A percentile compares a stretch with the other conserved stretches of the same genome.
Conservation (phyloP, 495 filamentous ascomycete genomes). For the Pyrenopolyporus hunteri region DNA sequence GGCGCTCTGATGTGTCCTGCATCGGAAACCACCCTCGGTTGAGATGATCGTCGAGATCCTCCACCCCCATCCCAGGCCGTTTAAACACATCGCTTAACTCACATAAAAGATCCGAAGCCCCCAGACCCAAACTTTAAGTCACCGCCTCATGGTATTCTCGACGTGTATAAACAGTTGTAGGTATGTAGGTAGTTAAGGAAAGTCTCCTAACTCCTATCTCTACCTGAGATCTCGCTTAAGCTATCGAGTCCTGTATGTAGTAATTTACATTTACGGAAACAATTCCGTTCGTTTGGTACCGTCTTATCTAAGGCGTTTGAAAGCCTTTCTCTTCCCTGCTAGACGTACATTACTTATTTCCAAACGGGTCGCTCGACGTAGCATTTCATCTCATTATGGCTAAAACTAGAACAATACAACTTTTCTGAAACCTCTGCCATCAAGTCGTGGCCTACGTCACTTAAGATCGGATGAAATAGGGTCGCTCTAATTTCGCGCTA, state of each 20-base stretch:
- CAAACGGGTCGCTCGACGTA: background rate
- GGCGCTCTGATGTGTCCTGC: constrained; percentile 21
- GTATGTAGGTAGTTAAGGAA: background rate
- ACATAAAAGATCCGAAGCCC: constrained; percentile 19
- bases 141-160: background rate
- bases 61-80: constrained; percentile 11
- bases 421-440: constrained; percentile 1
- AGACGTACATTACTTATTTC: too few species aligned
- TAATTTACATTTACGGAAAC: background rate
- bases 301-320: too few species aligned
- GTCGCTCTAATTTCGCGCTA: constrained; percentile 1
- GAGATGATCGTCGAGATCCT: constrained; percentile 33
- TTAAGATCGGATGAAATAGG: constrained; percentile 24
- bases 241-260: background rate
- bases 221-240: background rate
- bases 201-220: background rate
- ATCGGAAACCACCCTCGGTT: constrained; percentile 33
- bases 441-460: constrained; percentile 26
- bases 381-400: constrained; percentile 10
- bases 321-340: too few species aligned
- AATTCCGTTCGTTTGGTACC: background rate
- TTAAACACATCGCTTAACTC: constrained; percentile 16
- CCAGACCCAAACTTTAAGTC: background rate
- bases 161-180: background rate
- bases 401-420: constrained; percentile 16